These are phyloP conservation scores for Maudiozyma turicensis DNA, from an alignment of 805 yeast species.

Conservation along the genomic window DNA sequence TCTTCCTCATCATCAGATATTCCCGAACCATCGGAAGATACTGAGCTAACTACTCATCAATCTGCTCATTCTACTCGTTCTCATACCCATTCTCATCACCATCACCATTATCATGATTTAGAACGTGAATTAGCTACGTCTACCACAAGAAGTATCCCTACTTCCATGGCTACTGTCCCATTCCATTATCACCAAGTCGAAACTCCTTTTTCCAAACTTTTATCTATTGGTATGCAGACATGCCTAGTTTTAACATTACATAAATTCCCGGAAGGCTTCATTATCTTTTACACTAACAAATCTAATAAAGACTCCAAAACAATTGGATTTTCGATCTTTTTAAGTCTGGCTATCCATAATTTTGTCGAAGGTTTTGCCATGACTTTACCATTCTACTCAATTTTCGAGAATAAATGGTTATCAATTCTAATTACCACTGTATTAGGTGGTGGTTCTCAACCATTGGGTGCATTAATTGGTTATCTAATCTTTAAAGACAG, in stretches of 20 bases:
- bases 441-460: slow-evolving; percentile 80
- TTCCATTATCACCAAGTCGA: slow-evolving; percentile 49
- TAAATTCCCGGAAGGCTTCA: slow-evolving; percentile 91
- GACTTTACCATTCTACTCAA: slow-evolving; percentile 81
- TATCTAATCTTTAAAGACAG: slow-evolving; percentile 37
- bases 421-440: slow-evolving; percentile 59
- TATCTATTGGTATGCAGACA: slow-evolving; percentile 86
- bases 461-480: slow-evolving; percentile 78
- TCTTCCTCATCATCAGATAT: background rate
- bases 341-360: slow-evolving; percentile 82
- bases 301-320: slow-evolving; percentile 25
- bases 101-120: background rate
- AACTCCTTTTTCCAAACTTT: slow-evolving; percentile 66
- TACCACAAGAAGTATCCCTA: background rate
- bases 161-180: background rate
- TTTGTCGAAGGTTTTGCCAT: slow-evolving; percentile 90
- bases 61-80: background rate
- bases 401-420: slow-evolving; percentile 48
- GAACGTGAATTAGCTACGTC: background rate
- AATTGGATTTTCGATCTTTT: slow-evolving; percentile 70
- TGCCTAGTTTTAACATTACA: slow-evolving; percentile 79
- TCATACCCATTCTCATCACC: background rate
- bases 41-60: background rate
- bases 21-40: background rate
- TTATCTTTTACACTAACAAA: slow-evolving; percentile 61